Evolutionary conservation across 2,329 filamentous ascomycete species (phyloP).

Genomic region (Pseudogymnoascus sp.): DNA sequence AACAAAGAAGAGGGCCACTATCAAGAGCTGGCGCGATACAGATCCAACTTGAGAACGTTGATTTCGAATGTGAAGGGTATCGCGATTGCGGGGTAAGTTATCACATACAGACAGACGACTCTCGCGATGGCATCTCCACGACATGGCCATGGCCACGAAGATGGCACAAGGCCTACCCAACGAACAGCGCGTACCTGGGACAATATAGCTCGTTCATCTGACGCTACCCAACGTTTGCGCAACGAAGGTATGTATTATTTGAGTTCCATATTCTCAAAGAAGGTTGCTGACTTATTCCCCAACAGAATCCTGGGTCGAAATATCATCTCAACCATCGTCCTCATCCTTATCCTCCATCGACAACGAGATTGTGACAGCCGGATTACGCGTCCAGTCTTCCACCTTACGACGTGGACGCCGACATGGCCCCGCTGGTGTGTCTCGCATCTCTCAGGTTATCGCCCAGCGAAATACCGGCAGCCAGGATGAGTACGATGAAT

Average conservation of each 20-base stretch:
- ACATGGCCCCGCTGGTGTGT: slow-evolving; percentile 31
- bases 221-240: neutral
- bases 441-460: slow-evolving; percentile 34
- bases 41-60: neutral
- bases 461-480: slow-evolving; percentile 56
- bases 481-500: slow-evolving; percentile 92
- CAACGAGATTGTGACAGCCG: slow-evolving; percentile 87
- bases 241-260: neutral
- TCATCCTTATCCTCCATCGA: slow-evolving; percentile 80
- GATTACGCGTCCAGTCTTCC: slow-evolving; percentile 65
- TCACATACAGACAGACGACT: slow-evolving; percentile 1
- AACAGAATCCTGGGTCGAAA: slow-evolving; percentile 92
- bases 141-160: neutral
- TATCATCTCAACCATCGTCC: slow-evolving; percentile 86
- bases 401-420: slow-evolving; percentile 54
- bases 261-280: neutral
- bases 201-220: slow-evolving; percentile 4
- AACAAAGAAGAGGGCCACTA: neutral
- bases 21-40: neutral
- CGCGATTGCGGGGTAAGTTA: slow-evolving; percentile 1
- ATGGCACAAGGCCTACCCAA: neutral
- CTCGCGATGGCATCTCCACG: slow-evolving; percentile 1
- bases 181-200: slow-evolving; percentile 3
- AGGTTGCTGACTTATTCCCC: slow-evolving; percentile 21
- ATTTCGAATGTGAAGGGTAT: neutral